Evolutionary conservation across 768 basidiomycete species (phyloP), one percentile per base, ranked within the genome.

Genomic region (Strobilomyces echinocephalus): DNA sequence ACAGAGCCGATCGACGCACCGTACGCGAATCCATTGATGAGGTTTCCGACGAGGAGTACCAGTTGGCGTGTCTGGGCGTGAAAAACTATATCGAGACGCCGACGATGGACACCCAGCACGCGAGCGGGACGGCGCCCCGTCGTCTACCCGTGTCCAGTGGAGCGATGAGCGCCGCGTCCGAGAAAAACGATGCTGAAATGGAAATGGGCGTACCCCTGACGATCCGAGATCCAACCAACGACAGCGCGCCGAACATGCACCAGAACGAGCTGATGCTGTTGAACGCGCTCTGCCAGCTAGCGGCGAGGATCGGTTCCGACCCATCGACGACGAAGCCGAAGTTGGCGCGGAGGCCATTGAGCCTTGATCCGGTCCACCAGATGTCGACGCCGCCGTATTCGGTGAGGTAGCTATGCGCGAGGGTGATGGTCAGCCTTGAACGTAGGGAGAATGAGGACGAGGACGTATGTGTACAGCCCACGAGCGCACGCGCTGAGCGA

Each of bases 361-460:
- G 67, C 28, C 73, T 69, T 4, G 74, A 75, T 6, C 74, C 72
- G 2, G 74, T 74, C 74, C 73, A 75, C 70, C 72, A 75, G 42
- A 75, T 75, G 45, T 75, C 74, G 6, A 74, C 70, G 1, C 69
- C 66, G 5, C 66, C 72, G 46, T 65, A 63, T 26, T 70, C 66
- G 2, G 71, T 74, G 34, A 72, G 62, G 53, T 75, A 75, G 3
- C 72, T 46, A 24, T 24, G 38, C 31, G 15, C 34, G 16, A 5
- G 10, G 38, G 2, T 14, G 15, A 38, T 38, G 2, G 38, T 35
- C 18, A 39, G 46, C 10, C 8, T 2, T 3, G 48, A n/a, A 36
- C 42, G 36, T 28, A 35, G 26, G 31, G 11, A 36, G 12, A 1
- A 20, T 5, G 24, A 4, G 24, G 24, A 24, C 24, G 15, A 35